phyloP scores from a whole-genome alignment of 2,329 filamentous ascomycete genomes.

The Epichloe brachyelytri region DNA sequence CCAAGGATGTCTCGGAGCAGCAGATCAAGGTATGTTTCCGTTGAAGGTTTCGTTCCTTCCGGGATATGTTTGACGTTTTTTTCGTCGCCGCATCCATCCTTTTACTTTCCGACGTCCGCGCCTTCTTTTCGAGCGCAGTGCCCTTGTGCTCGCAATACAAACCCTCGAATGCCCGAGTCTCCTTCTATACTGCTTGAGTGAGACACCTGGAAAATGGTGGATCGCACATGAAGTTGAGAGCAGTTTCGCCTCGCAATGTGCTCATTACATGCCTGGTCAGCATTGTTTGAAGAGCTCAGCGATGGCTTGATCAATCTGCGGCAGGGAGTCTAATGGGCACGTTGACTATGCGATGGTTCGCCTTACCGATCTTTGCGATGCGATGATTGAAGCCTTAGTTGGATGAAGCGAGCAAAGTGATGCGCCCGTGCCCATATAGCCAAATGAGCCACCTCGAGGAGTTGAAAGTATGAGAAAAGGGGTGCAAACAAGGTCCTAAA shows the following conservation, averaged over 20 bases:
- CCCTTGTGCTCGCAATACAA: conserved; percentile 1
- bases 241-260: conserved; percentile 37
- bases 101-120: conserved; percentile 13
- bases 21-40: conserved; percentile 99
- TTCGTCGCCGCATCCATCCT: conserved; percentile 25
- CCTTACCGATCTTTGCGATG: conserved; percentile 3
- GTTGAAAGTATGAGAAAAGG: neutral
- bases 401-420: conserved; percentile 36
- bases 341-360: conserved; percentile 1
- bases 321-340: conserved; percentile 6
- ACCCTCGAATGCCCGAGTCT: conserved; percentile 13
- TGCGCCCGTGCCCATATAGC: conserved; percentile 25
- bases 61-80: conserved; percentile 56
- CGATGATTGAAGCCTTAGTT: conserved; percentile 5
- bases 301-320: conserved; percentile 14
- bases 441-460: neutral
- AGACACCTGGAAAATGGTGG: conserved; percentile 18
- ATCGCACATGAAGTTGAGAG: conserved; percentile 43
- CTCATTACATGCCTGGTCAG: conserved; percentile 40
- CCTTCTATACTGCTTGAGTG: conserved; percentile 15
- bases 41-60: conserved; percentile 55
- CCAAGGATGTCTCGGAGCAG: conserved; percentile 87
- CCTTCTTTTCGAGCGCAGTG: conserved; percentile 6
- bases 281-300: conserved; percentile 18
- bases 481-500: neutral